Percentiles rank a stretch among this genome's conserved stretches.
Conservation (phyloP, 176 grass and related monocot genomes). For the Ananas comosus region DNA sequence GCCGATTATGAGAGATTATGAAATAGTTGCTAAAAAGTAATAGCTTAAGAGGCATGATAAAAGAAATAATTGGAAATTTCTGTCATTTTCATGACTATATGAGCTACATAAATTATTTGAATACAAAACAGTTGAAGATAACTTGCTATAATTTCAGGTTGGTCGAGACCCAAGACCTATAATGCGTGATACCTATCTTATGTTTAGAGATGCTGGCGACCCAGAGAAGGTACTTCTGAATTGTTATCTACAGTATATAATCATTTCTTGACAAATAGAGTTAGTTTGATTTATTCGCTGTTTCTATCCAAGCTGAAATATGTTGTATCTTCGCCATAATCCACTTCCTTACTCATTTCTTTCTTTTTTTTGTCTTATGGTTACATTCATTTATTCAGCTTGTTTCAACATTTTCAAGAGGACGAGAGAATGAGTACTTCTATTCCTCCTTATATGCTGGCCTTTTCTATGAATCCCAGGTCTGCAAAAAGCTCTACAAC, state of each 20-base stretch:
- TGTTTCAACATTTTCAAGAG: constrained; percentile 35
- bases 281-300: too few relatives aligned
- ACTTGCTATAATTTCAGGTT: constrained; percentile 35
- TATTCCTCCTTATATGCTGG: constrained; percentile 79
- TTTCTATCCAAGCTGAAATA: too few relatives aligned
- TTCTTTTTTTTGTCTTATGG: not conserved
- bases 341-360: not conserved
- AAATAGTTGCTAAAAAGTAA: not conserved
- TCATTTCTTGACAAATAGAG: too few relatives aligned
- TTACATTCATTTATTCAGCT: constrained; percentile 38
- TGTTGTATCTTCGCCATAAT: too few relatives aligned
- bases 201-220: constrained; percentile 72
- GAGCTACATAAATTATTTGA: not conserved
- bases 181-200: constrained; percentile 51
- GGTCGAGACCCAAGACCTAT: constrained; percentile 64
- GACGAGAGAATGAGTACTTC: constrained; percentile 46
- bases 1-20: not conserved
- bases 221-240: constrained; percentile 54
- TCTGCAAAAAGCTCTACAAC: constrained; percentile 9
- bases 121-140: not conserved
- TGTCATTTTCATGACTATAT: not conserved
- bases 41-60: not conserved
- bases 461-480: constrained; percentile 85
- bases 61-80: not conserved
- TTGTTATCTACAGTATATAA: not conserved